Base-by-base conservation (phyloP, 2,329 filamentous ascomycete species). In the Fusarium pseudonygamai region DNA sequence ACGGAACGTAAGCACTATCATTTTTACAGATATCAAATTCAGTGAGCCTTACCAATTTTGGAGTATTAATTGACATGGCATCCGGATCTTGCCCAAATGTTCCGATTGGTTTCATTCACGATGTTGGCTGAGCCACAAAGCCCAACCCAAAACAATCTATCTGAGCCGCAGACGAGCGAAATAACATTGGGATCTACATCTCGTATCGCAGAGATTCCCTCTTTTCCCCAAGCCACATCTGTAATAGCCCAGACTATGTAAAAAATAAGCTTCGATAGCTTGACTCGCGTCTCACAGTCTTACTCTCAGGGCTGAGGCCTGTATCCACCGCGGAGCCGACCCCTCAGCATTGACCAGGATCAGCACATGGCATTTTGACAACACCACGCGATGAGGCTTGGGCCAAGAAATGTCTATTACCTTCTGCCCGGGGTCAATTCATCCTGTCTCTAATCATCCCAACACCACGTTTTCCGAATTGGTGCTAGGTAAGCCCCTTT, bases 321-420 rank as follows among this genome's bases (percentile, higher is more conserved):
- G 34, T 49, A 55, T 50, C 71, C 71, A 74, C 71, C 58, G 71
- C 71, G 71, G 71, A 73, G 55, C 71, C 71, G 71, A 68, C 58
- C 7, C 10, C 40, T 64, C 59, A 37, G 18, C 46, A 32, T 32
- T 42, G 39, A 37, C 28, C 26, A 39, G 20, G 13, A 18, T 36
- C n/a, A 40, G 60, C 37, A 52, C 43, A 70, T 57, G 47, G 67
- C 24, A 46, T 46, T 32, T 53, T 50, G 26, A 49, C 46, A 53
- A 28, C 50, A 37, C 14, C 30, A 49, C 37, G 52, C 39, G 26
- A 47, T 64, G 39, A 47, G 40, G 42, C 53, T 47, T 50, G 39
- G 50, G 36, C 42, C 28, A 45, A 20, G 26, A 42, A 32, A 24
- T 37, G 13, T 30, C 26, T 24, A 26, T 28, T 18, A 43, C 62